Percentiles rank a stretch among this genome's conserved stretches.
Conservation (phyloP, 2,329 filamentous ascomycete genomes). For the Penicillium psychrosexuale region DNA sequence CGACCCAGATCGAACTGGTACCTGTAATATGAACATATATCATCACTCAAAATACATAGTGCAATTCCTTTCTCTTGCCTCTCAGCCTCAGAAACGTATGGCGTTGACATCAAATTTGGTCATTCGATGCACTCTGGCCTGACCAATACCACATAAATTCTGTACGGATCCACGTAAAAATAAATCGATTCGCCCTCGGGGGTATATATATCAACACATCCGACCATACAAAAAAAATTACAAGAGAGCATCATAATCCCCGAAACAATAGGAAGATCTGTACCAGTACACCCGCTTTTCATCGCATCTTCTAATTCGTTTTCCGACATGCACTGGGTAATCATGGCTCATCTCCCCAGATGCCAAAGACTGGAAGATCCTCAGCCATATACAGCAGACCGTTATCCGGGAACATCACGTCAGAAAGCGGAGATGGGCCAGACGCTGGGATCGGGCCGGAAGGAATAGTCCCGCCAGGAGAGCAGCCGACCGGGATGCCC, state of each 20-base stretch:
- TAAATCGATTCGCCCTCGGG: background rate
- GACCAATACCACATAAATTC: background rate
- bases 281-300: background rate
- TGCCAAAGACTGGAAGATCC: constrained; percentile 32
- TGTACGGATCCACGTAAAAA: background rate
- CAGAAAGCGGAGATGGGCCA: constrained; percentile 32
- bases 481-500: constrained; percentile 33
- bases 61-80: background rate
- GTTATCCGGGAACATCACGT: constrained; percentile 33
- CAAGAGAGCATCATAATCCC: background rate
- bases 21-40: background rate
- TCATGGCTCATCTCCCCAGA: constrained; percentile 30
- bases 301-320: background rate
- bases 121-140: background rate
- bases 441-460: constrained; percentile 14
- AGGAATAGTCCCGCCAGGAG: constrained; percentile 30
- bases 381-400: constrained; percentile 36
- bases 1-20: background rate
- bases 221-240: background rate
- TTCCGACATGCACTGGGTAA: background rate
- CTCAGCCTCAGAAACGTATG: background rate
- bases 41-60: background rate
- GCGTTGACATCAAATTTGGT: background rate
- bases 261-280: background rate
- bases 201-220: background rate